These are phyloP conservation scores for Rhodotorula sp. DNA, from an alignment of 1,284 basidiomycete genomes.

Conservation along the genomic window DNA sequence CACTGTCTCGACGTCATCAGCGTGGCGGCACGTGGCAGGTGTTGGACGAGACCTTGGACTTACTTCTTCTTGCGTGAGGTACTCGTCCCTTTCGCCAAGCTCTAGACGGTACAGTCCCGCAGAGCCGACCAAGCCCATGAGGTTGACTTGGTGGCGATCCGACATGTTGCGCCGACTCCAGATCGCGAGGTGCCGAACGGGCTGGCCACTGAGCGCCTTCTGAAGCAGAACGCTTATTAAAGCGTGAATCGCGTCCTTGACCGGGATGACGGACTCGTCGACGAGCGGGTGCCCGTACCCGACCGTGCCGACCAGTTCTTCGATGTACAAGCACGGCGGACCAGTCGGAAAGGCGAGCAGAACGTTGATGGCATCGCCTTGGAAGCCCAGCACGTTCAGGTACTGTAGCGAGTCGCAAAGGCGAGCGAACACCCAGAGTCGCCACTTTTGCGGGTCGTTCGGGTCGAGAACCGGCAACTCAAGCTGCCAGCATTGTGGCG, in stretches of 20 bases:
- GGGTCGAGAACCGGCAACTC: neutral
- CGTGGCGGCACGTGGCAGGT: no score
- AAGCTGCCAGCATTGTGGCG: neutral
- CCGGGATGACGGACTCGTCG: neutral
- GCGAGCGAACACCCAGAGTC: neutral
- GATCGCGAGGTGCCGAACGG: neutral
- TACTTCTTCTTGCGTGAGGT: neutral
- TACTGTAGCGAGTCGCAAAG: neutral
- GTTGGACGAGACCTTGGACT: neutral
- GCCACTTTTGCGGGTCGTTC: neutral
- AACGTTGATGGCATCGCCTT: neutral
- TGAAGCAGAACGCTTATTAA: neutral
- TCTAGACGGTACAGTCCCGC: no score
- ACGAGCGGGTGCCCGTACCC: neutral
- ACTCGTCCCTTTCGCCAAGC: no score
- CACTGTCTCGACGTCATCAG: neutral
- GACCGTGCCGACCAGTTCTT: neutral
- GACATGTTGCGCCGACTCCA: neutral
- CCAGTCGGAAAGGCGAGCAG: neutral
- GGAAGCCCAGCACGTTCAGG: neutral
- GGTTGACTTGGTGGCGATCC: no score
- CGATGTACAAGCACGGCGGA: neutral
- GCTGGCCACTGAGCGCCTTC: neutral
- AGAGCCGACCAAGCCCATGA: no score
- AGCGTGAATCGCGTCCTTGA: neutral